Conservation (phyloP, 2,329 filamentous ascomycete genomes). For the Ceratocystis destructans region DNA sequence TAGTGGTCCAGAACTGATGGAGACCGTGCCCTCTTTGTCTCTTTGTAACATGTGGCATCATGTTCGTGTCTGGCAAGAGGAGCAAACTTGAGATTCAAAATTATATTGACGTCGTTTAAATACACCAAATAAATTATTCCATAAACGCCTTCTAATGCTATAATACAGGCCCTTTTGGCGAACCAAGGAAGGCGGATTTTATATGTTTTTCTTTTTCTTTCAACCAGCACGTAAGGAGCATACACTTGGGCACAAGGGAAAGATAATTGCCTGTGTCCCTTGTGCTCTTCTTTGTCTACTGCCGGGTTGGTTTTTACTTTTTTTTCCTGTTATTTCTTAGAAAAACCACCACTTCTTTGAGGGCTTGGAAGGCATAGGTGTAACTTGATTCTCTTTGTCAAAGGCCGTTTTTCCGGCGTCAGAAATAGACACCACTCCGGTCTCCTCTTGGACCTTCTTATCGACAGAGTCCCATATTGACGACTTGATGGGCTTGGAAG, state of each 20-base stretch:
- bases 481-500: constrained; percentile 26
- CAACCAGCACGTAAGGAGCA: not conserved
- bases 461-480: constrained; percentile 21
- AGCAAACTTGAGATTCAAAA: not conserved
- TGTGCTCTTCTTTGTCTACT: not conserved
- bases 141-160: constrained; percentile 34
- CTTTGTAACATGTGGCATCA: not conserved
- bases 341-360: constrained; percentile 20
- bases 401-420: not conserved
- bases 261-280: not conserved
- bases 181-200: not conserved
- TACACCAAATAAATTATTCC: constrained; percentile 24
- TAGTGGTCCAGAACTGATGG: not conserved
- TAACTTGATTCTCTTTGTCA: constrained; percentile 4
- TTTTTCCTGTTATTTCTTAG: not conserved
- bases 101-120: constrained; percentile 12
- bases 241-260: not conserved
- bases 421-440: not conserved
- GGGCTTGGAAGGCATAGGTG: constrained; percentile 20
- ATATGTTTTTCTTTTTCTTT: not conserved
- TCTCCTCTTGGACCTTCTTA: constrained; percentile 19
- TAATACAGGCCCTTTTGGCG: constrained; percentile 21
- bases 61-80: not conserved
- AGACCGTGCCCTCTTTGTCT: not conserved
- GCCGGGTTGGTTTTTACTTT: not conserved